Percentiles rank a stretch among this genome's conserved stretches.
Evolutionary conservation across 805 yeast genomes (phyloP).

Genomic region (Starmerella scarabaei): DNA sequence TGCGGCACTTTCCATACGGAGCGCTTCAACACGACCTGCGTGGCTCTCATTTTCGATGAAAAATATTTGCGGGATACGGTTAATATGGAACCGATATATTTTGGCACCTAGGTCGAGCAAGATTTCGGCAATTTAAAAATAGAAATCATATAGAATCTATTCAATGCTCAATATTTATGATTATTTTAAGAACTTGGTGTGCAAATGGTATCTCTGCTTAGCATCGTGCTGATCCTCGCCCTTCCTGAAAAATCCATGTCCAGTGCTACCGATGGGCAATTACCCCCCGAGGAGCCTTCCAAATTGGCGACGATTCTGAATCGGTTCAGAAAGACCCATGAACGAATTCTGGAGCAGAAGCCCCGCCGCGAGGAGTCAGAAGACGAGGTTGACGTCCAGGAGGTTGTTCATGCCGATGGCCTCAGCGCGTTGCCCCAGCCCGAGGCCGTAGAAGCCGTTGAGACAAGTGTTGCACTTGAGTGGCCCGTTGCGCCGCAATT

Average conservation of each 20-base stretch:
- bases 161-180: too few relatives aligned
- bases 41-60: conserved; percentile 26
- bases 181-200: too few relatives aligned
- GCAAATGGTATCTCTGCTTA: too few relatives aligned
- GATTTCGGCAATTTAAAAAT: neutral
- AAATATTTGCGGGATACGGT: too few relatives aligned
- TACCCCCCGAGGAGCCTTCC: too few relatives aligned
- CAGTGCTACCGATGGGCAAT: too few relatives aligned
- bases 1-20: conserved; percentile 58
- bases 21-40: conserved; percentile 27
- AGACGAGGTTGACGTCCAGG: conserved; percentile 15
- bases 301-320: conserved; percentile 11
- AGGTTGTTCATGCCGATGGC: conserved; percentile 22
- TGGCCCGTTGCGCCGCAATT: conserved; percentile 61
- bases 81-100: neutral
- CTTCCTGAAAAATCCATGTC: too few relatives aligned
- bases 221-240: too few relatives aligned
- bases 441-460: conserved; percentile 30
- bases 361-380: neutral
- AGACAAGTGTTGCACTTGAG: conserved; percentile 19
- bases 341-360: conserved; percentile 3
- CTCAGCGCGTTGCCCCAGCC: conserved; percentile 82
- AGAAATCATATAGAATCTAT: too few relatives aligned
- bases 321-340: conserved; percentile 16
- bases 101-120: neutral